These are phyloP conservation scores for Lactifluus volemus DNA, from an alignment of 768 basidiomycete genomes.

Conservation along the genomic window DNA sequence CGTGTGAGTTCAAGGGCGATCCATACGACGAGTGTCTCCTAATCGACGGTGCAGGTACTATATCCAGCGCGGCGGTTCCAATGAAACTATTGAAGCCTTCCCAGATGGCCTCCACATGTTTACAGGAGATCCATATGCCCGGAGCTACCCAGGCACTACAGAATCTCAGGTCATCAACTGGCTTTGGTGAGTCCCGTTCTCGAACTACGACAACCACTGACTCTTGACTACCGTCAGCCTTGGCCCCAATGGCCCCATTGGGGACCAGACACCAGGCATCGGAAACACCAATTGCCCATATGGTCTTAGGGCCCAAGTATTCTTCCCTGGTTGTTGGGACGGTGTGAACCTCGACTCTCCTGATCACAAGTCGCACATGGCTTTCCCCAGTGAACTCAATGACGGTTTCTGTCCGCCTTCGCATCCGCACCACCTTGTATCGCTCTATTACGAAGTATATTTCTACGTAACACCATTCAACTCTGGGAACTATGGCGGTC, in stretches of 20 bases:
- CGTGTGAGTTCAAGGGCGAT: slow-evolving; percentile 4
- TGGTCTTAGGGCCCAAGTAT: slow-evolving; percentile 26
- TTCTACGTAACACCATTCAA: slow-evolving; percentile 25
- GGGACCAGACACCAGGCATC: slow-evolving; percentile 15
- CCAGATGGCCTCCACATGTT: slow-evolving; percentile 23
- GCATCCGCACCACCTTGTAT: slow-evolving; percentile 31
- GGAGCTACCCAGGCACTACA: slow-evolving; percentile 21
- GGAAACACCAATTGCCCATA: slow-evolving; percentile 21
- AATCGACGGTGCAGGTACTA: slow-evolving; percentile 10
- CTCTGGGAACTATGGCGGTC: slow-evolving; percentile 24
- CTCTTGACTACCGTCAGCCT: not conserved
- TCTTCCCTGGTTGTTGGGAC: slow-evolving; percentile 33
- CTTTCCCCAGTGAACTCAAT: slow-evolving; percentile 22
- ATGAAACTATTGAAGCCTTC: slow-evolving; percentile 15
- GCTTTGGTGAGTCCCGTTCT: slow-evolving; percentile 20
- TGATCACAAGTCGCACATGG: slow-evolving; percentile 34
- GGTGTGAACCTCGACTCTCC: slow-evolving; percentile 31
- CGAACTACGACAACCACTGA: not conserved
- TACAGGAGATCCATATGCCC: slow-evolving; percentile 22
- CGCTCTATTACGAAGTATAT: slow-evolving; percentile 35
- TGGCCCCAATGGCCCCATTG: not conserved
- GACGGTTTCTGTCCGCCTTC: slow-evolving; percentile 1
- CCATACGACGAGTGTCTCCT: not conserved
- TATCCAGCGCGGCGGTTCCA: not conserved
- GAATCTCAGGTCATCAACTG: slow-evolving; percentile 22